Conservation (phyloP, 2,329 filamentous ascomycete genomes). For the Ascochyta clinopodiicola region DNA sequence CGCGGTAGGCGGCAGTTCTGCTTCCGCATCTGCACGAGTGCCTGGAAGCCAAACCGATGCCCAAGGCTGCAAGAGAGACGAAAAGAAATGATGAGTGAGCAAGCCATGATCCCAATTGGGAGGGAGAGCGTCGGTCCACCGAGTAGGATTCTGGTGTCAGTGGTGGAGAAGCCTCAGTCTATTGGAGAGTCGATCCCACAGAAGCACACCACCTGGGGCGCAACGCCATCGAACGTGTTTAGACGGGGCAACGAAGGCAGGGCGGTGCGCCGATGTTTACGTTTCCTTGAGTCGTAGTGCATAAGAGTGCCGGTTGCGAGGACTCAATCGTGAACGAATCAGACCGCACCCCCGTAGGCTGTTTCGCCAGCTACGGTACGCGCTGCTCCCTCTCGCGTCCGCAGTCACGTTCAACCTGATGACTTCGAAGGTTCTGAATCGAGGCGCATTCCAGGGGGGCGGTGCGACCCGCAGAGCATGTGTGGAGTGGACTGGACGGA, state of each 20-base stretch:
- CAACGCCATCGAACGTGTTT: conserved; percentile 20
- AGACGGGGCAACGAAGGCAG: conserved; percentile 31
- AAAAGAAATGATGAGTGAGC: conserved; percentile 32
- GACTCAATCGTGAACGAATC: conserved; percentile 16
- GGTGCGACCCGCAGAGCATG: conserved; percentile 34
- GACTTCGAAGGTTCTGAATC: conserved; percentile 4
- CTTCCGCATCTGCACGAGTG: conserved; percentile 36
- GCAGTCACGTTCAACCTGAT: conserved; percentile 10
- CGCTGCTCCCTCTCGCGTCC: conserved; percentile 10
- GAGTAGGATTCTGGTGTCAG: conserved; percentile 20
- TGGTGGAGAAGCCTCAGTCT: conserved; percentile 21
- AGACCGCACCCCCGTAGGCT: conserved; percentile 20
- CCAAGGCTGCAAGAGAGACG: conserved; percentile 6
- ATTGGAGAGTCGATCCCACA: conserved; percentile 29
- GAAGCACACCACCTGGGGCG: conserved; percentile 35
- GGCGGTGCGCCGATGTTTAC: conserved; percentile 30
- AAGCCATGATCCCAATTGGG: conserved; percentile 25
- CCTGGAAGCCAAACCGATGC: conserved; percentile 17
- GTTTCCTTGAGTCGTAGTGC: conserved; percentile 25
- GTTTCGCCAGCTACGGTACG: conserved; percentile 23
- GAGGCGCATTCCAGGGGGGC: conserved; percentile 30
- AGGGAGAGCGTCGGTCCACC: conserved; percentile 20
- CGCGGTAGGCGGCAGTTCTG: conserved; percentile 25
- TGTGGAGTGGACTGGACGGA: conserved; percentile 24
- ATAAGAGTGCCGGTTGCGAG: conserved; percentile 10